A percentile compares a stretch with the other conserved stretches of the same genome.
These are phyloP conservation scores for Ganoderma resinaceum DNA, from an alignment of 1,284 basidiomycete species.

Conservation along the genomic window DNA sequence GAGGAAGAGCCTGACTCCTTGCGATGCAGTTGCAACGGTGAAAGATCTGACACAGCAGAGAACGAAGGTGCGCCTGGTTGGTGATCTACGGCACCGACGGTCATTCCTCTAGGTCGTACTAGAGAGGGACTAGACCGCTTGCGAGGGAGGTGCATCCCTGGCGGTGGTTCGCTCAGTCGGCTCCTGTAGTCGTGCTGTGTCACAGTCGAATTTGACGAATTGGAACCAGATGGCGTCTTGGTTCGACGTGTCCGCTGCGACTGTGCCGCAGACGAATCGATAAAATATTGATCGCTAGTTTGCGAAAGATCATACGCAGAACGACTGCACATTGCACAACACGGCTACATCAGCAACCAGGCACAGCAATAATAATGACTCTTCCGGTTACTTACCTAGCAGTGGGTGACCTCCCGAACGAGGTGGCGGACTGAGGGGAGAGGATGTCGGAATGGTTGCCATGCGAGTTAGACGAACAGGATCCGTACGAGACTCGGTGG, in stretches of 20 bases:
- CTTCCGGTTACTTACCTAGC: slow-evolving; percentile 20
- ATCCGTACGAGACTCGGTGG: slow-evolving; percentile 60
- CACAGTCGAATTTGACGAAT: slow-evolving; percentile 36
- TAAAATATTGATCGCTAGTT: slow-evolving; percentile 15
- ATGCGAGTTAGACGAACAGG: slow-evolving; percentile 62
- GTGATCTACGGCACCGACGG: slow-evolving; percentile 42
- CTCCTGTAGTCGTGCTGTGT: slow-evolving; percentile 26
- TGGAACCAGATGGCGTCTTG: slow-evolving; percentile 32
- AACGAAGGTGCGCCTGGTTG: slow-evolving; percentile 10
- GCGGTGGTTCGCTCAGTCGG: slow-evolving; percentile 28
- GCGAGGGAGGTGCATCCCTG: slow-evolving; percentile 22
- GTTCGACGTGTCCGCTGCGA: slow-evolving; percentile 23
- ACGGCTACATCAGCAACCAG: neutral
- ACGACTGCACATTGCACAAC: slow-evolving; percentile 20
- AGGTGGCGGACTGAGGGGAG: slow-evolving; percentile 22
- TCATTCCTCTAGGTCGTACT: slow-evolving; percentile 60
- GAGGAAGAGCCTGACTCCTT: slow-evolving; percentile 34
- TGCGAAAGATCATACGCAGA: slow-evolving; percentile 29
- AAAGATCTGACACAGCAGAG: slow-evolving; percentile 7
- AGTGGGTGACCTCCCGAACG: slow-evolving; percentile 23
- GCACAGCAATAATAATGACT: neutral
- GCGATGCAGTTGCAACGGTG: slow-evolving; percentile 29
- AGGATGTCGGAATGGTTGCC: slow-evolving; percentile 35
- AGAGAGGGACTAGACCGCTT: slow-evolving; percentile 40
- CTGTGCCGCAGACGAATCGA: slow-evolving; percentile 10